Conservation (phyloP, 148 eudicot species). For the Rhododendron griersonianum region DNA sequence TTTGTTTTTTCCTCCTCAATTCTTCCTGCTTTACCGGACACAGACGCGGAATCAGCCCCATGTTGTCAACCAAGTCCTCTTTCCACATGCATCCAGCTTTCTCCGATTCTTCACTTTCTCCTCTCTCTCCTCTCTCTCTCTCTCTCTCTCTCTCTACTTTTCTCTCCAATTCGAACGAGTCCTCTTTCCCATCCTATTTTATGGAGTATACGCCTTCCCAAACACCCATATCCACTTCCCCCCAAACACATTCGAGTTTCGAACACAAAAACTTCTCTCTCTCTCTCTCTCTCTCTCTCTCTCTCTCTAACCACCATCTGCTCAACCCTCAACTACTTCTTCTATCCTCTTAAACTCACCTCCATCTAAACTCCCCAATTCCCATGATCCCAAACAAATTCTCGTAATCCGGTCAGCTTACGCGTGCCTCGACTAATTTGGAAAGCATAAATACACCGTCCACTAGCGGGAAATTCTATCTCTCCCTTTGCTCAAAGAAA, state of each 20-base stretch:
- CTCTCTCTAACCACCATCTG: neutral
- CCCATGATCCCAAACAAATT: neutral
- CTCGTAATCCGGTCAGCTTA: neutral
- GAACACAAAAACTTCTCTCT: neutral
- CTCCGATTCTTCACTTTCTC: neutral
- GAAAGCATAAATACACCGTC: neutral
- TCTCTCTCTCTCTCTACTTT: neutral
- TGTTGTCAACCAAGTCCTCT: neutral
- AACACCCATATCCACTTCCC: neutral
- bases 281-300: neutral
- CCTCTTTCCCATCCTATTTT: neutral
- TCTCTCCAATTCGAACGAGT: neutral
- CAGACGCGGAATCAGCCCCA: neutral
- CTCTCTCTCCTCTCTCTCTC: neutral
- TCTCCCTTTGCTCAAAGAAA: neutral
- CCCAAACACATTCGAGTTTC: neutral
- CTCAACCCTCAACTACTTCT: neutral
- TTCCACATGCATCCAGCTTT: neutral
- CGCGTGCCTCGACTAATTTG: too few relatives aligned
- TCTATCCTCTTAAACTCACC: neutral
- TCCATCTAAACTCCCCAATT: neutral
- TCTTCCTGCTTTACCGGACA: neutral
- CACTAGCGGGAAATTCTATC: neutral
- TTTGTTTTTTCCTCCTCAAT: neutral
- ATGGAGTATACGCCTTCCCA: neutral